Evolutionary conservation across 345 rosid genomes (phyloP).

Genomic region (Hevea brasiliensis): DNA sequence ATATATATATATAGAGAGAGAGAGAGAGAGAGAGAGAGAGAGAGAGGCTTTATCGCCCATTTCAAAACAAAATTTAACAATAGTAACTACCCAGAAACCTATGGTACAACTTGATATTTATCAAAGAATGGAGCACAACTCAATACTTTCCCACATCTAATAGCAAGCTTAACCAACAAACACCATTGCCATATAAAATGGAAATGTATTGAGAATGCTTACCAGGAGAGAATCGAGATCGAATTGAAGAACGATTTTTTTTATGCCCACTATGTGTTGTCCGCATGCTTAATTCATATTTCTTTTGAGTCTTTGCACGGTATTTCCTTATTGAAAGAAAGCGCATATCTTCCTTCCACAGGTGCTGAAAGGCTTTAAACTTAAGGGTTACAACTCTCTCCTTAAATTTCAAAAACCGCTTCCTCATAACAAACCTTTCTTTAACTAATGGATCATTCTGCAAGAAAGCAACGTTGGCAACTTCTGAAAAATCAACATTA

Average conservation of each 20-base stretch:
- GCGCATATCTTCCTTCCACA: constrained; percentile 90
- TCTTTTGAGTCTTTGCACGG: constrained; percentile 67
- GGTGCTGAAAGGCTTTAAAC: constrained; percentile 68
- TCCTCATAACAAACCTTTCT: constrained; percentile 49
- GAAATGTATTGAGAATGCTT: constrained; percentile 24
- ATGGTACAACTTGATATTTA: background rate
- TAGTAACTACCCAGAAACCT: background rate
- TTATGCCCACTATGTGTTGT: constrained; percentile 46
- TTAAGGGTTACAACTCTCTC: constrained; percentile 77
- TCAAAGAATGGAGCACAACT: background rate
- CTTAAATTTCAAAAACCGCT: constrained; percentile 52
- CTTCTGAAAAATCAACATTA: constrained; percentile 34
- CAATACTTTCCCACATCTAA: background rate
- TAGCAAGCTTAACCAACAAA: background rate
- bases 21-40: background rate
- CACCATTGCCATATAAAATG: background rate
- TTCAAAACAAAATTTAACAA: background rate
- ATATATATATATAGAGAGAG: too few species aligned
- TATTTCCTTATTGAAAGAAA: constrained; percentile 52
- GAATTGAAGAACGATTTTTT: constrained; percentile 66
- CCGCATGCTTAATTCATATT: constrained; percentile 53
- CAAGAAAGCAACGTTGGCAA: constrained; percentile 22
- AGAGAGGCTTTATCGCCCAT: background rate
- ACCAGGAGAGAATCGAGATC: constrained; percentile 72
- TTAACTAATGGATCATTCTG: constrained; percentile 41